Base-by-base conservation (phyloP, 1,284 basidiomycete genomes). In the Marasmius sp. region DNA sequence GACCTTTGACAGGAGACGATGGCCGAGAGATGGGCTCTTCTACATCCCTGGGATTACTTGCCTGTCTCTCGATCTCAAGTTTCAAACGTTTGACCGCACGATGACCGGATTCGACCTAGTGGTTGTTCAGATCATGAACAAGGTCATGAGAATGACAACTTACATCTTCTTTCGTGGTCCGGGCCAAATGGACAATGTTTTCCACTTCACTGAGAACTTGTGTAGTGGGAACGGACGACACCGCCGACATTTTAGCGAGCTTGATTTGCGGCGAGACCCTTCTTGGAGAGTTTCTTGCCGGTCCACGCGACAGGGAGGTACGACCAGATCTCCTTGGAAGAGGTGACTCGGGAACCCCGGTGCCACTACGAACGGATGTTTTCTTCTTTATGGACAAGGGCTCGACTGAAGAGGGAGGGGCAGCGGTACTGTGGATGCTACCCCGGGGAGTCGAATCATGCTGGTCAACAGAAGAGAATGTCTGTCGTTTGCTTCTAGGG, bases 381-480 rank as follows among this genome's bases (percentile, higher is more conserved):
- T 91, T 92, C 78, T 93, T 92, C 79, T 88, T 91, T 70, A 93
- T 92, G 1, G 87, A 88, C 60, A 93, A 76, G 9, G 91, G 91
- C 68, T 91, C 89, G 34, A 91, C 75, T 12, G 72, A 69, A 27
- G 69, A 73, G 14, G 77, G 67, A 52, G 73, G 65, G 54, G 72
- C 63, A 18, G 69, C 59, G 36, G 71, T 68, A 34, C 71, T 69
- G 37, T 70, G 69, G 50, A 67, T 66, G 22, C 69, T 59, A 36
- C 75, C 70, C 67, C 78, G 85, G 7, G 85, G 84, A 0, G 81
- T 84, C 36, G 75, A 71, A 47, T 85, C 83, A 12, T 72, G 74
- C 68, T 83, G 84, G 51, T 71, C 76, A 18, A 76, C 77, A 4
- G 81, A 80, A 57, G 81, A 80, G 66, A 89, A 86, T 10, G 86